These are phyloP conservation scores for Friedmanniomyces endolithicus DNA, from an alignment of 495 filamentous ascomycete genomes.

Conservation along the genomic window DNA sequence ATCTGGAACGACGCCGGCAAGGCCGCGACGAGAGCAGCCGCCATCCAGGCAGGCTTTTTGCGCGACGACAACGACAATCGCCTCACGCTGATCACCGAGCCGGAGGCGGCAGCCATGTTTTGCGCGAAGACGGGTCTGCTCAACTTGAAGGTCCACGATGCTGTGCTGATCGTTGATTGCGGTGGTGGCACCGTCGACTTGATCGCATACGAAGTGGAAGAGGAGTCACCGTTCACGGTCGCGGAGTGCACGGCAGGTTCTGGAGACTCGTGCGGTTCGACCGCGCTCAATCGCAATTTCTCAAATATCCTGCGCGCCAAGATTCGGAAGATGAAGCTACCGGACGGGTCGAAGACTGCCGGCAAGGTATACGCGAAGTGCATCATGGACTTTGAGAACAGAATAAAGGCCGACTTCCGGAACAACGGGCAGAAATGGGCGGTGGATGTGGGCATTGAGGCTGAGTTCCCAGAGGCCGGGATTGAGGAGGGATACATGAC, in stretches of 20 bases:
- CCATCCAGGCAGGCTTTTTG: slow-evolving; percentile 63
- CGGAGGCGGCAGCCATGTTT: slow-evolving; percentile 60
- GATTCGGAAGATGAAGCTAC: slow-evolving; percentile 68
- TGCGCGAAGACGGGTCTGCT: slow-evolving; percentile 62
- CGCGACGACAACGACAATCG: slow-evolving; percentile 65
- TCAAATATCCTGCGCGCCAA: slow-evolving; percentile 63
- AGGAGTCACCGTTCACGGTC: slow-evolving; percentile 62
- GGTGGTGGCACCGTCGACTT: slow-evolving; percentile 65
- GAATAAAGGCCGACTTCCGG: slow-evolving; percentile 70
- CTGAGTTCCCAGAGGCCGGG: slow-evolving; percentile 62
- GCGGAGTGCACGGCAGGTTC: slow-evolving; percentile 65
- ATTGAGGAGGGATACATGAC: slow-evolving; percentile 73
- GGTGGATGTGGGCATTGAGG: slow-evolving; percentile 64
- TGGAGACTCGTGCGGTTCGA: slow-evolving; percentile 63
- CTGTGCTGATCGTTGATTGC: slow-evolving; percentile 63
- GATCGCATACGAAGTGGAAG: slow-evolving; percentile 66
- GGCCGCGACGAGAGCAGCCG: slow-evolving; percentile 57
- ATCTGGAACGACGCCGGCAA: slow-evolving; percentile 71
- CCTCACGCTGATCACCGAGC: slow-evolving; percentile 58
- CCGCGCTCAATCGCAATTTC: slow-evolving; percentile 62
- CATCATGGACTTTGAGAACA: slow-evolving; percentile 71
- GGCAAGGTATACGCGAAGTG: slow-evolving; percentile 66
- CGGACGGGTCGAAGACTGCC: slow-evolving; percentile 61
- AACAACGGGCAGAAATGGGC: slow-evolving; percentile 72
- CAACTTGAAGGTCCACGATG: slow-evolving; percentile 62